These are phyloP conservation scores for Salix udensis DNA, from an alignment of 345 rosid genomes.

Conservation along the genomic window DNA sequence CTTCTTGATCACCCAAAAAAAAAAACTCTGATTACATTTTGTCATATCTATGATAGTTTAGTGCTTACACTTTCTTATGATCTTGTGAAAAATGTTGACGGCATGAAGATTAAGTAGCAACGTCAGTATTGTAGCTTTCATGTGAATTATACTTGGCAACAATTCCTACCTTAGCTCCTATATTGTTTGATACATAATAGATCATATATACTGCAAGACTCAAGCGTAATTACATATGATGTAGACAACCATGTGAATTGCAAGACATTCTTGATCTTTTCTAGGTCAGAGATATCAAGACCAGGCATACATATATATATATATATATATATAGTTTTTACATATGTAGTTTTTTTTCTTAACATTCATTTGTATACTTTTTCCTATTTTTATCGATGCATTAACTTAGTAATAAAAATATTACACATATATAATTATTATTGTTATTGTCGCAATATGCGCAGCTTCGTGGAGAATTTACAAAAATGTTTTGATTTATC, in stretches of 20 bases:
- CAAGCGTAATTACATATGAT: background rate
- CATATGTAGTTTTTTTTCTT: background rate
- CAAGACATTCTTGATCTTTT: background rate
- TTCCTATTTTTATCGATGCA: background rate
- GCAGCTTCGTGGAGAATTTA: too few species aligned
- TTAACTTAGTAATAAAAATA: too few species aligned
- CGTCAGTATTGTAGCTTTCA: constrained; percentile 14
- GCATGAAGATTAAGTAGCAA: constrained; percentile 8
- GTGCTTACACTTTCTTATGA: constrained; percentile 6
- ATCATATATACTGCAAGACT: background rate
- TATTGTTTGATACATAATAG: background rate
- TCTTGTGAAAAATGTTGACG: constrained; percentile 13
- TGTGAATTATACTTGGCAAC: background rate
- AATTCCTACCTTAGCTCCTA: background rate
- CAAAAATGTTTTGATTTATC: too few species aligned
- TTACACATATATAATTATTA: too few species aligned
- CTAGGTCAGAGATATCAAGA: background rate
- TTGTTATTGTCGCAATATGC: too few species aligned
- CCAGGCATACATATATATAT: too few species aligned
- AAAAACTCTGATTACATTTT: constrained; percentile 15
- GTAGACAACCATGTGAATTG: background rate
- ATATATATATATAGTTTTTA: background rate
- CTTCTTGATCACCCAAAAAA: constrained; percentile 38
- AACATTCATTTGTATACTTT: background rate
- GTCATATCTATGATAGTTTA: constrained; percentile 16